Percentiles rank a stretch among this genome's conserved stretches.
phyloP scores from a whole-genome alignment of 2,329 filamentous ascomycete species.

The Hymenoscyphus occultus region DNA sequence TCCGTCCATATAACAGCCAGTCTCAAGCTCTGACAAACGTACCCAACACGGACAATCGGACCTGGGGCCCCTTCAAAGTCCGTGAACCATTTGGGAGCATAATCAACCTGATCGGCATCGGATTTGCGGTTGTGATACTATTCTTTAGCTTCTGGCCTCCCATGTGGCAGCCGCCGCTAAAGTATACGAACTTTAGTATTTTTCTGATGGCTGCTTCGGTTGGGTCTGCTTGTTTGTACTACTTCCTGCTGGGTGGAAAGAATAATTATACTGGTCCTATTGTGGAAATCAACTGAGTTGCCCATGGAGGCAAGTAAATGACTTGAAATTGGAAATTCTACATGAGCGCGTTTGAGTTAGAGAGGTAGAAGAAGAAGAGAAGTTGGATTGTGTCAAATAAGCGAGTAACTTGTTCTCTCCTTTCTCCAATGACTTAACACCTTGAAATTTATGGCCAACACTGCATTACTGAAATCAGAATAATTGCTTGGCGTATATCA shows the following conservation, averaged over 20 bases:
- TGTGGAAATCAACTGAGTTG: constrained; percentile 9
- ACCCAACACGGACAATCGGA: not conserved
- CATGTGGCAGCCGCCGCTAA: constrained; percentile 36
- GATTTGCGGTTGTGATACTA: constrained; percentile 44
- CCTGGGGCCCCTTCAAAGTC: constrained; percentile 15
- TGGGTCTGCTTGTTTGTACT: constrained; percentile 10
- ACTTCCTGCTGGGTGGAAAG: constrained; percentile 35
- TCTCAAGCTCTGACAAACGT: constrained; percentile 4
- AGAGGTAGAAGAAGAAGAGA: too few relatives aligned
- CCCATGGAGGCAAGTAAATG: too few relatives aligned
- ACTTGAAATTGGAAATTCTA: too few relatives aligned
- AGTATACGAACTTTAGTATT: constrained; percentile 45
- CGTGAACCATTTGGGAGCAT: constrained; percentile 40
- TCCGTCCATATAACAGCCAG: constrained; percentile 5
- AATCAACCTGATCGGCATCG: constrained; percentile 42
- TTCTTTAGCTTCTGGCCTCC: constrained; percentile 50
- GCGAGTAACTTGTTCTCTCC: too few relatives aligned
- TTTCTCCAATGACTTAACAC: too few relatives aligned
- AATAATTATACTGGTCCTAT: constrained; percentile 32
- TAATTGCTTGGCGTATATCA: too few relatives aligned
- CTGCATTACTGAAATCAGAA: too few relatives aligned
- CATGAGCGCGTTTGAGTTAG: too few relatives aligned
- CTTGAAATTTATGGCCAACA: too few relatives aligned
- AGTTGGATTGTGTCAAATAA: too few relatives aligned
- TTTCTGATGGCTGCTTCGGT: constrained; percentile 16